Percentiles rank a stretch among this genome's conserved stretches.
Conservation (phyloP, 148 eudicot genomes). For the Chenopodium album region DNA sequence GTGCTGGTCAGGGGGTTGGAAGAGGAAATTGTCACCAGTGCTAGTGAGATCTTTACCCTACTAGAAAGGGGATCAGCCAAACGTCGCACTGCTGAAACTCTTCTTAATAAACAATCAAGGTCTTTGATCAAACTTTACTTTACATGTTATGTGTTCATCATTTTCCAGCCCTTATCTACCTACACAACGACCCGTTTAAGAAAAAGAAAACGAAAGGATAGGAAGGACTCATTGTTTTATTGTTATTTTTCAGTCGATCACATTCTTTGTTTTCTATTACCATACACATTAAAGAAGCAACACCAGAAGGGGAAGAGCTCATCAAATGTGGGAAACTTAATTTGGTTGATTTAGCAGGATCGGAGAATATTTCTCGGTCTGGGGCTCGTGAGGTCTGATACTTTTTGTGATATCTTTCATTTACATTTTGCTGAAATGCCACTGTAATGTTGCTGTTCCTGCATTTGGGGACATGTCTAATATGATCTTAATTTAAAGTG, state of each 20-base stretch:
- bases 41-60: constrained; percentile 79
- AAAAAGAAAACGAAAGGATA: neutral
- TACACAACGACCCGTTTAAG: too few species aligned
- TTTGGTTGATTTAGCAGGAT: constrained; percentile 93
- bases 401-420: neutral
- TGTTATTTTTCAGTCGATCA: constrained; percentile 62
- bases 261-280: constrained; percentile 92
- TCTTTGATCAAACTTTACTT: constrained; percentile 12
- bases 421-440: neutral
- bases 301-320: constrained; percentile 96
- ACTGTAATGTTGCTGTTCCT: neutral
- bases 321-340: constrained; percentile 94
- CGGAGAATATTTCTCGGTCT: constrained; percentile 93
- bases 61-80: constrained; percentile 96
- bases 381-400: constrained; percentile 84
- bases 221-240: neutral
- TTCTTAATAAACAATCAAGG: constrained; percentile 92
- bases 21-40: constrained; percentile 94
- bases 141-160: neutral
- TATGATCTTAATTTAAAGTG: neutral
- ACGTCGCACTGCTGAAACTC: constrained; percentile 94
- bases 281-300: constrained; percentile 93
- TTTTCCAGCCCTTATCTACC: neutral
- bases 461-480: neutral
- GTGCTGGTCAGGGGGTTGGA: constrained; percentile 91